phyloP scores from a whole-genome alignment of 1,284 basidiomycete genomes.

The Apiotrichum domesticum region DNA sequence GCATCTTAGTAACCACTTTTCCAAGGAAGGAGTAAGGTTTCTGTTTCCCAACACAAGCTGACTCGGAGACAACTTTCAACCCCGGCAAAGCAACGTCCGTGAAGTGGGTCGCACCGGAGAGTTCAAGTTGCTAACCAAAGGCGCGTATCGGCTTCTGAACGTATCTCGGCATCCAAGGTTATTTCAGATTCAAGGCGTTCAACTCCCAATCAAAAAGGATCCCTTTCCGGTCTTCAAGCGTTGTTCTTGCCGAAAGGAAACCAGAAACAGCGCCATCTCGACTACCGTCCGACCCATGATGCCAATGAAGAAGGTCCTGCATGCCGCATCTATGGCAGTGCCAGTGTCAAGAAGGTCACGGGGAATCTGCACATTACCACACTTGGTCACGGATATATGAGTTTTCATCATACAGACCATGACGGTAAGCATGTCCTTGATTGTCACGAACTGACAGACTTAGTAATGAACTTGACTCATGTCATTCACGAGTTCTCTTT shows the following conservation, averaged over 20 bases:
- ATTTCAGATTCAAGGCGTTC: slow-evolving; percentile 33
- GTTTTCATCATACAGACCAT: slow-evolving; percentile 80
- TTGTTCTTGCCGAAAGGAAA: slow-evolving; percentile 48
- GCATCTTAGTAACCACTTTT: slow-evolving; percentile 75
- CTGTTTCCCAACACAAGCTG: neutral
- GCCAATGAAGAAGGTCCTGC: slow-evolving; percentile 62
- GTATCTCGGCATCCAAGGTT: slow-evolving; percentile 36
- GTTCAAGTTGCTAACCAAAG: slow-evolving; percentile 2
- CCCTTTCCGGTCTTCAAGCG: slow-evolving; percentile 35
- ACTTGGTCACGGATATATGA: slow-evolving; percentile 87
- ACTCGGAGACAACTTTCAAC: slow-evolving; percentile 66
- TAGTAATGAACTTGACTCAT: slow-evolving; percentile 95
- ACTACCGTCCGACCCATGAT: slow-evolving; percentile 66
- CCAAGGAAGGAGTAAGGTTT: slow-evolving; percentile 68
- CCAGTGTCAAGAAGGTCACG: slow-evolving; percentile 84
- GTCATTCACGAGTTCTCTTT: slow-evolving; percentile 96
- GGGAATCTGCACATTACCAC: slow-evolving; percentile 87
- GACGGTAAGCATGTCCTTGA: slow-evolving; percentile 50
- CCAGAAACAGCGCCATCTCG: slow-evolving; percentile 54
- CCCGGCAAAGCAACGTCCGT: slow-evolving; percentile 70
- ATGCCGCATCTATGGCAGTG: slow-evolving; percentile 77
- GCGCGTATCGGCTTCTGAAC: slow-evolving; percentile 1
- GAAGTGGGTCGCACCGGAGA: slow-evolving; percentile 50
- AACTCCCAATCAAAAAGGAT: slow-evolving; percentile 36
- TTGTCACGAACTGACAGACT: neutral